A percentile compares a stretch with the other conserved stretches of the same genome.
phyloP scores from a whole-genome alignment of 2,329 filamentous ascomycete species.

The Saccharata proteae region DNA sequence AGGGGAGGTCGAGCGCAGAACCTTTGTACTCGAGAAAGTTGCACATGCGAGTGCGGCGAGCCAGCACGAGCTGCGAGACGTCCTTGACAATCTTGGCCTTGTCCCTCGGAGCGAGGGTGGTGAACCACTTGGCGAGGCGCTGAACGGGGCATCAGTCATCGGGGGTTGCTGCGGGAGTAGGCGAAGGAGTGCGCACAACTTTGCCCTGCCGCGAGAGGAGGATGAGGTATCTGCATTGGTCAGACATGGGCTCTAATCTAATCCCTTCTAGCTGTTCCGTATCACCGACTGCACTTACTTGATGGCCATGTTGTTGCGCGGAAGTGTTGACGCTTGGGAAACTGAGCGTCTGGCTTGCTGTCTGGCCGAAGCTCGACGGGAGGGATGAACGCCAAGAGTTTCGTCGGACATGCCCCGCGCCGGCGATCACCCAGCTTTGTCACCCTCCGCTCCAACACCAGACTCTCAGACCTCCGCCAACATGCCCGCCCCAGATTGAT shows the following conservation, averaged over 20 bases:
- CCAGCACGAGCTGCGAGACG: slow-evolving; percentile 93
- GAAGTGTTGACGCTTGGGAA: too few relatives aligned
- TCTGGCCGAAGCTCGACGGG: too few relatives aligned
- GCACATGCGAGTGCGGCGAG: slow-evolving; percentile 95
- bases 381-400: too few relatives aligned
- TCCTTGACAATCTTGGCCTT: slow-evolving; percentile 99
- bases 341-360: too few relatives aligned
- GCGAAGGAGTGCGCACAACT: slow-evolving; percentile 93
- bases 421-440: too few relatives aligned
- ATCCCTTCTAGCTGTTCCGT: too few relatives aligned
- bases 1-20: slow-evolving; percentile 23
- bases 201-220: slow-evolving; percentile 97
- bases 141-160: slow-evolving; percentile 30
- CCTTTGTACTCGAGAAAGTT: slow-evolving; percentile 99
- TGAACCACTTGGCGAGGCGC: slow-evolving; percentile 99
- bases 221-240: slow-evolving; percentile 69
- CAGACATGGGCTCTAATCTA: background rate
- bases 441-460: too few relatives aligned
- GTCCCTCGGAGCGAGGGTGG: slow-evolving; percentile 90
- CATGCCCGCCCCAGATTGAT: too few relatives aligned
- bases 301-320: slow-evolving; percentile 41
- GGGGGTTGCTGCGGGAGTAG: slow-evolving; percentile 23
- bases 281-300: slow-evolving; percentile 37
- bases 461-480: too few relatives aligned
- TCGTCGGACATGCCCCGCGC: too few relatives aligned